Evolutionary conservation across 2,329 filamentous ascomycete species (phyloP).

Genomic region (Ceratocystis papillata): DNA sequence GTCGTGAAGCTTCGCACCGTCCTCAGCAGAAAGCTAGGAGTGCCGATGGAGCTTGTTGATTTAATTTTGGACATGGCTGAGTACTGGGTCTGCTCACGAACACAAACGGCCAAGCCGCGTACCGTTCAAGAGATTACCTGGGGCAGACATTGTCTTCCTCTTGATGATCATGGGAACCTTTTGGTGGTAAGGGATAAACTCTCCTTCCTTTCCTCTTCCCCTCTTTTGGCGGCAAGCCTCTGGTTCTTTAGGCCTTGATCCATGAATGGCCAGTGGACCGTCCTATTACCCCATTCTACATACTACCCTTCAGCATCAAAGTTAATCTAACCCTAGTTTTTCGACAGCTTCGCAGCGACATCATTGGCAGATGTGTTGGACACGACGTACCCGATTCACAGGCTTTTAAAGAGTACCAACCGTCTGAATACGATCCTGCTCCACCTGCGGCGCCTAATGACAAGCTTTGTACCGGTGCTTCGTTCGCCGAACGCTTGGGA

Average conservation of each 20-base stretch:
- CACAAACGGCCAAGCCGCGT: no score
- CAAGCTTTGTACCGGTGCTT: background rate
- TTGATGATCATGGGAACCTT: background rate
- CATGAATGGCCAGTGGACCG: background rate
- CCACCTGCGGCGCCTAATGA: conserved; percentile 1
- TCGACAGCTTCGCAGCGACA: conserved; percentile 35
- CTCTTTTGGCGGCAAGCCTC: background rate
- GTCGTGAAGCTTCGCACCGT: conserved; percentile 41
- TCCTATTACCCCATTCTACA: background rate
- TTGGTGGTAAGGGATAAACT: conserved; percentile 12
- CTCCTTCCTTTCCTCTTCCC: background rate
- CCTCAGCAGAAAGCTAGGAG: conserved; percentile 34
- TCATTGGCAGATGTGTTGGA: background rate
- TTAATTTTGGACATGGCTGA: conserved; percentile 48
- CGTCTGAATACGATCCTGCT: background rate
- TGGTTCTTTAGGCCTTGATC: background rate
- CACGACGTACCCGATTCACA: background rate
- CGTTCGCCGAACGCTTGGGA: background rate
- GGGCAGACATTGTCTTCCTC: no score
- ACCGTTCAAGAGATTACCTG: no score
- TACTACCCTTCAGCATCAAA: background rate
- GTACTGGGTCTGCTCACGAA: conserved; percentile 47
- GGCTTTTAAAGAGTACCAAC: conserved; percentile 3
- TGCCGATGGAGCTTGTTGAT: conserved; percentile 48
- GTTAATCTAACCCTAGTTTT: background rate